Conservation (phyloP, 768 basidiomycete genomes). For the Daedaleopsis nitida region DNA sequence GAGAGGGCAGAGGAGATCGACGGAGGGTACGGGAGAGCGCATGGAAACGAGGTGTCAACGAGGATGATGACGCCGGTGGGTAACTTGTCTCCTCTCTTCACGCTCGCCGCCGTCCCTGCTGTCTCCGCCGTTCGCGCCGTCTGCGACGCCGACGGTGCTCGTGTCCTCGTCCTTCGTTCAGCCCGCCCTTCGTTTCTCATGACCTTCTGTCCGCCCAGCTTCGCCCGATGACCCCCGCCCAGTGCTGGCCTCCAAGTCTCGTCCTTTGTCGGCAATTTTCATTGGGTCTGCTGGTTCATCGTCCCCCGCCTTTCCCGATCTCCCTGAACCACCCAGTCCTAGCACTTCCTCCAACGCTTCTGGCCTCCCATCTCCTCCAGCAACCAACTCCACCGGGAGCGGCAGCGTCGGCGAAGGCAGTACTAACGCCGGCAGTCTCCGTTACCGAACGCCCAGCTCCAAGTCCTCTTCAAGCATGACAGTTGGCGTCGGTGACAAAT, state of each 20-base stretch:
- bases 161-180: conserved; percentile 20
- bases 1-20: conserved; percentile 8
- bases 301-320: conserved; percentile 58
- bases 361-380: conserved; percentile 81
- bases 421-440: conserved; percentile 41
- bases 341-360: conserved; percentile 52
- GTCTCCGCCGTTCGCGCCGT: conserved; percentile 24
- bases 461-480: conserved; percentile 38
- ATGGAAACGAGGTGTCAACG: conserved; percentile 26
- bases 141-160: conserved; percentile 24
- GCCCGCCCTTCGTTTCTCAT: conserved; percentile 19
- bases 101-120: conserved; percentile 23
- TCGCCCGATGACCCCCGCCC: conserved; percentile 55
- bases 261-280: conserved; percentile 65
- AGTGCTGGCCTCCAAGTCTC: conserved; percentile 42
- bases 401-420: conserved; percentile 68
- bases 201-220: conserved; percentile 18
- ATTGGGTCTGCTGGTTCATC: conserved; percentile 47
- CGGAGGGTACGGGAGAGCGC: conserved; percentile 10
- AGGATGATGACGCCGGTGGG: conserved; percentile 23
- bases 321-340: conserved; percentile 74
- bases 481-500: conserved; percentile 42
- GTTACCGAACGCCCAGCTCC: conserved; percentile 35
- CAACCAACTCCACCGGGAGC: conserved; percentile 83
- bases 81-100: conserved; percentile 21